These are phyloP conservation scores for Casuarina equisetifolia DNA, from an alignment of 306 rosid species.

Conservation along the genomic window DNA sequence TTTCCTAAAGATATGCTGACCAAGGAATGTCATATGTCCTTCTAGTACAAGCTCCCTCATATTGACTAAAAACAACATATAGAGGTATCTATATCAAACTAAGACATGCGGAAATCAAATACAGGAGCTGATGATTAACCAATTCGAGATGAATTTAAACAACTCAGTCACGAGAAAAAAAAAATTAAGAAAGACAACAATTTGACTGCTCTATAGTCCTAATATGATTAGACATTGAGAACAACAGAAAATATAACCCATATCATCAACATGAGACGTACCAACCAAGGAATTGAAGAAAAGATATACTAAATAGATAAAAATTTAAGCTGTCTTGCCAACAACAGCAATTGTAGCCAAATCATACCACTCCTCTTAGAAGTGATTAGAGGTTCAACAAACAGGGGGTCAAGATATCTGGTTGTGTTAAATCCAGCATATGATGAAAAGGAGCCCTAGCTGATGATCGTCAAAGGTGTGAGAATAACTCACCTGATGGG, in stretches of 20 bases:
- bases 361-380: not conserved
- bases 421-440: not conserved
- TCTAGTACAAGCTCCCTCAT: no score
- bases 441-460: slow-evolving; percentile 2
- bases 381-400: not conserved
- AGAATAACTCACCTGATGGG: slow-evolving; percentile 48
- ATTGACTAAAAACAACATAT: no score
- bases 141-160: not conserved
- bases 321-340: not conserved
- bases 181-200: not conserved
- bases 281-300: not conserved
- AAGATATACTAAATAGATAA: not conserved
- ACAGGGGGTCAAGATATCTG: slow-evolving; percentile 12
- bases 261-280: not conserved
- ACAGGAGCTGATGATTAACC: no score
- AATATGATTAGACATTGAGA: not conserved
- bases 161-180: not conserved
- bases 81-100: no score
- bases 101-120: no score
- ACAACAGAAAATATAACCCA: not conserved
- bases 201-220: not conserved
- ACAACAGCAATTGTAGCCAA: not conserved
- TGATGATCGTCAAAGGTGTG: slow-evolving; percentile 7
- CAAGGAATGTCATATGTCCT: no score
- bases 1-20: no score